These are phyloP conservation scores for Graphilbum sp. DNA, from an alignment of 2,329 filamentous ascomycete species.

Conservation along the genomic window DNA sequence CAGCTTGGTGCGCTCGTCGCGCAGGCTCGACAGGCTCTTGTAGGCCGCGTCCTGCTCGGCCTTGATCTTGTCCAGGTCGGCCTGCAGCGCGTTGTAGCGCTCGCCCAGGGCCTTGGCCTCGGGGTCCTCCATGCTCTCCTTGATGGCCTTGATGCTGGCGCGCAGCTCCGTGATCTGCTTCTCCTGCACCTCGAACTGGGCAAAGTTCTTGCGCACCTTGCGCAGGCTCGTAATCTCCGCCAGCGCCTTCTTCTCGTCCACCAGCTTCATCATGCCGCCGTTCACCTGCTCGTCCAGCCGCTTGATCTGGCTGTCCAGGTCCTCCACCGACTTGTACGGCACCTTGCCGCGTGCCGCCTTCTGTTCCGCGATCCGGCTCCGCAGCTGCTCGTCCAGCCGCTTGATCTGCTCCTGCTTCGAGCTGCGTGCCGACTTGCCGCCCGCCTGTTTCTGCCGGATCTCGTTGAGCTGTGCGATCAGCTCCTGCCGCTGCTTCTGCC, in stretches of 20 bases:
- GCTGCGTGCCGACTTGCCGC: constrained; percentile 67
- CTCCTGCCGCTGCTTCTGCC: constrained; percentile 70
- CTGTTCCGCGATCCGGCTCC: constrained; percentile 69
- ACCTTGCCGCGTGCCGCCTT: constrained; percentile 71
- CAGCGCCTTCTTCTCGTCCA: constrained; percentile 92
- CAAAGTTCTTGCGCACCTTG: constrained; percentile 85
- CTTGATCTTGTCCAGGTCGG: constrained; percentile 80
- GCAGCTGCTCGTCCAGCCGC: constrained; percentile 76
- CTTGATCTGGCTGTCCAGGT: constrained; percentile 71
- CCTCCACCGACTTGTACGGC: constrained; percentile 72
- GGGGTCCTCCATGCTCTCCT: constrained; percentile 79
- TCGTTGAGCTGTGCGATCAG: constrained; percentile 66
- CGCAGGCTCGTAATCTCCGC: constrained; percentile 66
- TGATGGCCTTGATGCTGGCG: constrained; percentile 73
- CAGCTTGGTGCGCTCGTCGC: constrained; percentile 72
- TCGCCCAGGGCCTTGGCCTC: constrained; percentile 80
- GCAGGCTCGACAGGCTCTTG: constrained; percentile 71
- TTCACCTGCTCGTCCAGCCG: constrained; percentile 74
- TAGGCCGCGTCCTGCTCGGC: constrained; percentile 80
- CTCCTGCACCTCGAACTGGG: constrained; percentile 66
- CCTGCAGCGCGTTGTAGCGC: constrained; percentile 68
- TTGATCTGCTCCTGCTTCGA: constrained; percentile 81
- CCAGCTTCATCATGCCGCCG: constrained; percentile 79
- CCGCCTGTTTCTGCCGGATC: constrained; percentile 76
- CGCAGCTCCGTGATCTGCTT: constrained; percentile 81